Conservation (phyloP, 2,329 filamentous ascomycete genomes). For the Pseudogymnoascus sp. region DNA sequence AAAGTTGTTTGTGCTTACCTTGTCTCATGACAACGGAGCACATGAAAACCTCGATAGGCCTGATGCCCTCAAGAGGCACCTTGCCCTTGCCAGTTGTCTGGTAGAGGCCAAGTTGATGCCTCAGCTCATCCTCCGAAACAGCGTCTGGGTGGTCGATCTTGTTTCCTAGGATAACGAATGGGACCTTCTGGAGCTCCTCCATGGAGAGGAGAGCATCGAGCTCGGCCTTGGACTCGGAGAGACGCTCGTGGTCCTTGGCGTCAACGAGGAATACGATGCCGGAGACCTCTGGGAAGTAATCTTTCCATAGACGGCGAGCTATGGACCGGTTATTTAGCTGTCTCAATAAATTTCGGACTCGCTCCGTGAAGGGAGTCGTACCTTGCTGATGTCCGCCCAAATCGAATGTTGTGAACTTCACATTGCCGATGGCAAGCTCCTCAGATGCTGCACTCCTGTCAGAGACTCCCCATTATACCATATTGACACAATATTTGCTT, state of each 20-base stretch:
- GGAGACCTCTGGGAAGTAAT: slow-evolving; percentile 93
- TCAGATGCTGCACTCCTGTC: slow-evolving; percentile 58
- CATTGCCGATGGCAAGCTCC: slow-evolving; percentile 86
- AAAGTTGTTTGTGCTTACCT: slow-evolving; percentile 42
- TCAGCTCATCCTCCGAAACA: slow-evolving; percentile 89
- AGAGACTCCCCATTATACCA: slow-evolving; percentile 16
- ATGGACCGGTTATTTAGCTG: slow-evolving; percentile 6
- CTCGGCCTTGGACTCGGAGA: slow-evolving; percentile 91
- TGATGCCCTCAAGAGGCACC: slow-evolving; percentile 82
- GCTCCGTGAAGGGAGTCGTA: slow-evolving; percentile 31
- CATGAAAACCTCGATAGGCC: slow-evolving; percentile 97
- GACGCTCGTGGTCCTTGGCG: slow-evolving; percentile 92
- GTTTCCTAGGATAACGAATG: slow-evolving; percentile 94
- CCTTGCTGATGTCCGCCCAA: slow-evolving; percentile 90
- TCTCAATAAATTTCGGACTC: not conserved
- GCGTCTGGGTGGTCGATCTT: slow-evolving; percentile 99
- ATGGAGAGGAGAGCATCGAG: slow-evolving; percentile 91
- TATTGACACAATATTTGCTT: slow-evolving; percentile 22
- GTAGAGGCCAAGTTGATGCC: slow-evolving; percentile 86
- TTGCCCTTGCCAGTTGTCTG: slow-evolving; percentile 96
- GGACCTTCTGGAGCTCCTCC: slow-evolving; percentile 94
- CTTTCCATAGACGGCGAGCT: slow-evolving; percentile 92
- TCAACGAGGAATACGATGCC: slow-evolving; percentile 98
- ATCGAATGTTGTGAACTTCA: slow-evolving; percentile 92
- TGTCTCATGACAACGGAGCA: slow-evolving; percentile 98